phyloP scores from a whole-genome alignment of 805 yeast species.

The Metschnikowia amazonensis region DNA sequence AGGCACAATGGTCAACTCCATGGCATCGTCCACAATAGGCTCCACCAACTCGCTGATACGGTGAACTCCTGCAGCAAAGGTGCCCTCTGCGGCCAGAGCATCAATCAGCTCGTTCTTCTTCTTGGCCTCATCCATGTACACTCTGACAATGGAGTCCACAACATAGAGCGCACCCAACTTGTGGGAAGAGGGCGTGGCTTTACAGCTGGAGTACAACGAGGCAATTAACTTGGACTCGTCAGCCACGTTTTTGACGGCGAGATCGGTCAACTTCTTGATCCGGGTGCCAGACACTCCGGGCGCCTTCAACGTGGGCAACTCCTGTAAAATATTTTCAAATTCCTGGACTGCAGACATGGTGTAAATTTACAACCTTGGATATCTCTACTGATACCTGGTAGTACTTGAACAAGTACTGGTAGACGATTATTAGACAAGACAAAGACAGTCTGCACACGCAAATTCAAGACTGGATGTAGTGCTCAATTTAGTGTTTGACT shows the following conservation, averaged over 20 bases:
- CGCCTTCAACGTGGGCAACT: slow-evolving; percentile 58
- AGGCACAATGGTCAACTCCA: slow-evolving; percentile 49
- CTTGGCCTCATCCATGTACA: slow-evolving; percentile 70
- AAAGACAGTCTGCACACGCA: neutral
- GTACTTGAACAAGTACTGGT: neutral
- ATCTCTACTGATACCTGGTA: slow-evolving; percentile 5
- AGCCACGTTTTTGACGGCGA: slow-evolving; percentile 67
- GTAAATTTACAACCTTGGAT: slow-evolving; percentile 3
- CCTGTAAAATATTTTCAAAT: slow-evolving; percentile 47
- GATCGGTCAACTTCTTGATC: slow-evolving; percentile 76
- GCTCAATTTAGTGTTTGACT: neutral
- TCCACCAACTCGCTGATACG: slow-evolving; percentile 63
- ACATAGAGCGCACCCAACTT: slow-evolving; percentile 90
- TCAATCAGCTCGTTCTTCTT: slow-evolving; percentile 48
- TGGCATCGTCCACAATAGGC: slow-evolving; percentile 58
- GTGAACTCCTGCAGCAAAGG: slow-evolving; percentile 69
- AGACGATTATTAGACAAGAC: neutral
- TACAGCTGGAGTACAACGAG: slow-evolving; percentile 61
- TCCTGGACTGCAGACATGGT: slow-evolving; percentile 42
- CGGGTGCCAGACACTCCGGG: slow-evolving; percentile 96
- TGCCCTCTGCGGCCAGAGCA: slow-evolving; percentile 57
- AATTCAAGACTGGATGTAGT: neutral
- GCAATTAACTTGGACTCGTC: slow-evolving; percentile 55
- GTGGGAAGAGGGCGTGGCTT: slow-evolving; percentile 70
- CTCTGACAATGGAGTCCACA: slow-evolving; percentile 88